phyloP scores from a whole-genome alignment of 2,329 filamentous ascomycete genomes.

The Talaromyces sp. region DNA sequence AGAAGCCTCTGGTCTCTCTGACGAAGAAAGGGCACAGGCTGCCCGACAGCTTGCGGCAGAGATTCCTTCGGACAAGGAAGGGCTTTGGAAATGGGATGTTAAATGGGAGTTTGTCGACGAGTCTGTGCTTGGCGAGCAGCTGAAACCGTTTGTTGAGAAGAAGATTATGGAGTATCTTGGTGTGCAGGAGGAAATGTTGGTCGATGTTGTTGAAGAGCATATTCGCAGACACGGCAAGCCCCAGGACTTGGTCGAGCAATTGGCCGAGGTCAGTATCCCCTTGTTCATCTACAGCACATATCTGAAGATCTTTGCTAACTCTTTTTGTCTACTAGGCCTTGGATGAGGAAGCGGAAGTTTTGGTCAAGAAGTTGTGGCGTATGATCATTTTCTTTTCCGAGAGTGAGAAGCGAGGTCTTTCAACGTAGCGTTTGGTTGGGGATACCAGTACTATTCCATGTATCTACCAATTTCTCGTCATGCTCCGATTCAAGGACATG shows the following conservation, averaged over 20 bases:
- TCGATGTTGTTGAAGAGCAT: conserved; percentile 87
- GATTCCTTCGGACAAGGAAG: conserved; percentile 80
- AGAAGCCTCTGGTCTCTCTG: conserved; percentile 64
- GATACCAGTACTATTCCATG: no score
- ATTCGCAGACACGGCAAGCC: conserved; percentile 69
- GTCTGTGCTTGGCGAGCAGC: conserved; percentile 71
- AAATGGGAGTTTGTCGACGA: conserved; percentile 91
- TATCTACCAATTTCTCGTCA: background rate
- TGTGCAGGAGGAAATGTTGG: conserved; percentile 90
- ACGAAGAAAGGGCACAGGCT: conserved; percentile 81
- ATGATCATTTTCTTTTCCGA: conserved; percentile 99
- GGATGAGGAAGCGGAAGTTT: conserved; percentile 87
- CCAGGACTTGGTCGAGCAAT: conserved; percentile 73
- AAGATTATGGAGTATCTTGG: conserved; percentile 97
- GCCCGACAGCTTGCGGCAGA: conserved; percentile 78
- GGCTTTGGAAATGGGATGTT: conserved; percentile 86
- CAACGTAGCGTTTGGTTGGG: conserved; percentile 24
- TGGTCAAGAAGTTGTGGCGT: conserved; percentile 96
- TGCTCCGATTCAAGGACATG: background rate
- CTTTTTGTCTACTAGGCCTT: conserved; percentile 55
- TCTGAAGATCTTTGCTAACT: conserved; percentile 29
- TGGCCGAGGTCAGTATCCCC: conserved; percentile 66
- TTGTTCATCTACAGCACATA: conserved; percentile 1
- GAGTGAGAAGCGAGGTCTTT: conserved; percentile 82
- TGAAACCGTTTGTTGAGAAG: conserved; percentile 93